Percentiles rank a stretch among this genome's conserved stretches.
These are phyloP conservation scores for Gaeumannomyces tritici DNA, from an alignment of 2,329 filamentous ascomycete species.

Conservation along the genomic window DNA sequence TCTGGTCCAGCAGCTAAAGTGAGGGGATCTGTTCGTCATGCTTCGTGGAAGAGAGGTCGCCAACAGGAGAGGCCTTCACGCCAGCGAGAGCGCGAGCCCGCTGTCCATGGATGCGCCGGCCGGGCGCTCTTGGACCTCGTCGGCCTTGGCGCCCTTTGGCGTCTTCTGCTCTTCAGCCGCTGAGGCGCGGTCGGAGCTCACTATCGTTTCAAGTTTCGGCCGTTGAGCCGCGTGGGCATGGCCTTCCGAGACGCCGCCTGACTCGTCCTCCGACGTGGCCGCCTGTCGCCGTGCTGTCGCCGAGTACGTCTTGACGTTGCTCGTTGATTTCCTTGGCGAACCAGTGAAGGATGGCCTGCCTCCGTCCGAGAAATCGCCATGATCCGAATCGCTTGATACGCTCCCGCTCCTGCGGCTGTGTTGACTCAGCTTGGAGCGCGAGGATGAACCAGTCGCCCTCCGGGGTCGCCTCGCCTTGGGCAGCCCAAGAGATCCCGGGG, in stretches of 20 bases:
- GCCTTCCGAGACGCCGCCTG: conserved; percentile 8
- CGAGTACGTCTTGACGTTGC: conserved; percentile 4
- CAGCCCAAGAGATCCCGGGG: not conserved
- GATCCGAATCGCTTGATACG: conserved; percentile 8
- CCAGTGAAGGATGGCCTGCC: not conserved
- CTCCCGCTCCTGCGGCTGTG: conserved; percentile 13
- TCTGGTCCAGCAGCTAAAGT: conserved; percentile 3
- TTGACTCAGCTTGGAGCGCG: conserved; percentile 15
- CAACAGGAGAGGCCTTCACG: not conserved
- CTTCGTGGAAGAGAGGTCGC: no score
- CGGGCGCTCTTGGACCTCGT: conserved; percentile 5
- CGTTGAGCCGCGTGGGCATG: conserved; percentile 26
- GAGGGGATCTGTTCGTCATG: not conserved
- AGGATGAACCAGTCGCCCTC: conserved; percentile 11
- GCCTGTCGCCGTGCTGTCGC: conserved; percentile 6
- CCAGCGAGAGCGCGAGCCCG: conserved; percentile 13
- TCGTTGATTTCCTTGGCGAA: conserved; percentile 3
- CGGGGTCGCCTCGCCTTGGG: conserved; percentile 8
- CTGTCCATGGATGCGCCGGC: conserved; percentile 16
- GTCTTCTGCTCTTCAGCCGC: not conserved
- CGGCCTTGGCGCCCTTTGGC: not conserved
- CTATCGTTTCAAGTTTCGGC: conserved; percentile 36
- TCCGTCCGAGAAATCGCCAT: conserved; percentile 3
- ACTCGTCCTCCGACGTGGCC: conserved; percentile 19
- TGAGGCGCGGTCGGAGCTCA: conserved; percentile 24